Evolutionary conservation across 306 rosid genomes (phyloP).

Genomic region (Psophocarpus tetragonolobus): DNA sequence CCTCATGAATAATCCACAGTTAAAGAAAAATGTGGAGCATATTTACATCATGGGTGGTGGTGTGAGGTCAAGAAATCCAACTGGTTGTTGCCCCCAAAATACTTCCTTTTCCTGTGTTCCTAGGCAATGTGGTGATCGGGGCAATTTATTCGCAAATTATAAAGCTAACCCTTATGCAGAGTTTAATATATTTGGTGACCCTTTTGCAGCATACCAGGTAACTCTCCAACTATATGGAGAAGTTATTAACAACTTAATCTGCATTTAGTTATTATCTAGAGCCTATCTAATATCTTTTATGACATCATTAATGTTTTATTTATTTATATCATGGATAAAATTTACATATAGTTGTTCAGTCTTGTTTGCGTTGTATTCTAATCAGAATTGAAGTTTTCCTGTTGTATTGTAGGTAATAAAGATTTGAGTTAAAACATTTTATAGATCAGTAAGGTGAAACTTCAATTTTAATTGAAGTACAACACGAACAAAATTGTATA

Average conservation of each 20-base stretch:
- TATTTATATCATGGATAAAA: background rate
- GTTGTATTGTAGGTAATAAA: background rate
- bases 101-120: conserved; percentile 55
- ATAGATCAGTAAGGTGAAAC: too few species aligned
- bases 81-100: conserved; percentile 74
- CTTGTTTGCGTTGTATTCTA: background rate
- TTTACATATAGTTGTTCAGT: background rate
- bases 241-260: background rate
- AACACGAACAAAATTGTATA: too few species aligned
- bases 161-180: conserved; percentile 85
- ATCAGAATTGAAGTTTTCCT: background rate
- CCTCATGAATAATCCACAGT: conserved; percentile 73
- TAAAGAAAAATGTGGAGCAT: conserved; percentile 77
- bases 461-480: too few species aligned
- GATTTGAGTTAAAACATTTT: background rate
- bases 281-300: background rate
- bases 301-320: background rate
- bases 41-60: conserved; percentile 91
- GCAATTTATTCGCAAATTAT: conserved; percentile 70
- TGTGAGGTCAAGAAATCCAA: conserved; percentile 72
- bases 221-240: background rate
- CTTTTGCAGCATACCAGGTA: conserved; percentile 95
- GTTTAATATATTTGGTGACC: conserved; percentile 89
- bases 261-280: background rate
- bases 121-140: conserved; percentile 71